Percentiles rank a stretch among this genome's conserved stretches.
Evolutionary conservation across 2,329 filamentous ascomycete species (phyloP).

Genomic region (Gnomoniopsis sp.): DNA sequence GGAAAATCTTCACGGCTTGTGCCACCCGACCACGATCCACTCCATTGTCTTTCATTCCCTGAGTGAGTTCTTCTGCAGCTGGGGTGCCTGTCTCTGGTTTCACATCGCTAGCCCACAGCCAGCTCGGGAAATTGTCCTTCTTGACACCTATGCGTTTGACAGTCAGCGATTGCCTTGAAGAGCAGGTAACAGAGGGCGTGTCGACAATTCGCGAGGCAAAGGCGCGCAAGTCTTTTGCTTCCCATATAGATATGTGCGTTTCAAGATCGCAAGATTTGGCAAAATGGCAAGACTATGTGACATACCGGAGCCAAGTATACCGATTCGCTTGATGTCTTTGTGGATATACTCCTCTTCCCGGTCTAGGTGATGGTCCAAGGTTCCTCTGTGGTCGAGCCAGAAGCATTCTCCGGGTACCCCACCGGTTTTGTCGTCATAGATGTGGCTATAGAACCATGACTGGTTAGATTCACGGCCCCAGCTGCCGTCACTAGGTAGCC

Average conservation of each 20-base stretch:
- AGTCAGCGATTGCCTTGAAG: too few species aligned
- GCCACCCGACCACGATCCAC: not conserved
- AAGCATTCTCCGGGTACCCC: constrained; percentile 1
- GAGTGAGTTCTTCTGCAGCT: not conserved
- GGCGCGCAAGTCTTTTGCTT: too few species aligned
- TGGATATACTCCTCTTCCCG: not conserved
- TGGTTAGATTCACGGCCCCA: constrained; percentile 2
- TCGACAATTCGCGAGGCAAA: too few species aligned
- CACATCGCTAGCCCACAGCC: not conserved
- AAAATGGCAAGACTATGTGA: too few species aligned
- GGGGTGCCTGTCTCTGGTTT: not conserved
- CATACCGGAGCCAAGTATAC: not conserved
- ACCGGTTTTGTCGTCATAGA: too few species aligned
- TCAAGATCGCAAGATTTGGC: too few species aligned
- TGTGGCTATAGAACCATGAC: constrained; percentile 3
- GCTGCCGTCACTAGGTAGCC: not conserved
- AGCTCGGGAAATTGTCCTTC: not conserved
- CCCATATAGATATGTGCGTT: too few species aligned
- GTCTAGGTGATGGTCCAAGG: not conserved
- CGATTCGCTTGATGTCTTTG: not conserved
- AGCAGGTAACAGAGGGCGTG: too few species aligned
- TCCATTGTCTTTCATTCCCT: not conserved
- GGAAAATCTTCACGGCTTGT: not conserved
- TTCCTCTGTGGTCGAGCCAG: constrained; percentile 1
- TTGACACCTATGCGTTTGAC: not conserved